Percentiles rank a stretch among this genome's conserved stretches.
Conservation (phyloP, 2,329 filamentous ascomycete species). For the Pseudogymnoascus sp. region DNA sequence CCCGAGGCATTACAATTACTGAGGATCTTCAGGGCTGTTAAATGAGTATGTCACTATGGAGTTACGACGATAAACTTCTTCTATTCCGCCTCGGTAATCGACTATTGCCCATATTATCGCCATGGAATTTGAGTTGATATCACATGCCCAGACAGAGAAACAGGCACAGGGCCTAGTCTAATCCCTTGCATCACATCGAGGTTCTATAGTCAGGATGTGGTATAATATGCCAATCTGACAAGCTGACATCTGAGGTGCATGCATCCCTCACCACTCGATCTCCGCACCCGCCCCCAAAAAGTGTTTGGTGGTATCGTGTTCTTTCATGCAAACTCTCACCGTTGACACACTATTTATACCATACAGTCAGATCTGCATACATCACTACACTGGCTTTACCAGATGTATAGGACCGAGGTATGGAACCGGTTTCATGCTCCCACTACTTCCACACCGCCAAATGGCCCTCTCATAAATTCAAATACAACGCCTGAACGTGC, state of each 20-base stretch:
- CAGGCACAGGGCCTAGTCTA: not conserved
- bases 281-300: not conserved
- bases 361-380: not conserved
- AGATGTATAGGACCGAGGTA: not conserved
- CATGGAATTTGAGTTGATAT: not conserved
- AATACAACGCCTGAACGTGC: conserved; percentile 12
- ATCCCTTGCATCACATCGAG: not conserved
- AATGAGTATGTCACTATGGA: not conserved
- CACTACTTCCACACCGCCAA: not conserved
- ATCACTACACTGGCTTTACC: not conserved
- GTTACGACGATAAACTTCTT: not conserved
- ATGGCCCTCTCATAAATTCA: not conserved
- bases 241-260: not conserved
- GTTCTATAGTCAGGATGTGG: not conserved
- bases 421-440: not conserved
- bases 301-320: not conserved
- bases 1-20: not conserved
- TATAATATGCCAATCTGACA: not conserved
- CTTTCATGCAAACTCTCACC: not conserved
- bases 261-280: not conserved
- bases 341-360: not conserved
- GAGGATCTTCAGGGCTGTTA: not conserved
- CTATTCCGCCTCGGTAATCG: not conserved
- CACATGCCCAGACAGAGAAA: not conserved
- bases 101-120: not conserved